Base-by-base conservation (phyloP, 176 grass and related monocot species). In the Avena atlantica region DNA sequence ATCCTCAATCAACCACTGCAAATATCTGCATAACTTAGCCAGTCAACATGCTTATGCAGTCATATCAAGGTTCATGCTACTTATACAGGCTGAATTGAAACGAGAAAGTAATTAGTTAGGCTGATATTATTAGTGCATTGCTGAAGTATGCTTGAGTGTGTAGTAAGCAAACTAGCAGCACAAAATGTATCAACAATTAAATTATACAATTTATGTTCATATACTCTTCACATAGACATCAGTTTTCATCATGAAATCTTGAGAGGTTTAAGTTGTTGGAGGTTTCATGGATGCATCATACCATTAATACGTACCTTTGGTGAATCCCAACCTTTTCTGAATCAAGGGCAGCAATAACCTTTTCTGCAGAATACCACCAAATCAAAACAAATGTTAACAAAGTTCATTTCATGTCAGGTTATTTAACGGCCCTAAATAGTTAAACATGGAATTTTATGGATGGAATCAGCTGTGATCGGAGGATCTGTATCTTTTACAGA, bases 1-100 rank as follows among this genome's bases (percentile, higher is more conserved):
- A 61, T 94, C 96, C 53, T 98, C 93, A 80, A 98, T 93, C 85
- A 98, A 87, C 97, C 97, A 98, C 77, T 98, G 97, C 82, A 98
- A 86, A 81, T 96, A 98, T 82, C 97, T 98, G 88, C 44, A 89
- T 25, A 37, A 84, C 3, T 68, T 68, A n/a, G 65, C 10, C 13
- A 23, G 6, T 81, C 77, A 73, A 84, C 5, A 31, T 83, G 25
- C 52, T 58, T 61, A 64, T 15, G 4, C 19, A 65, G 27, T 53
- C 17, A 5, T 55, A 21, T 65, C 3, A 77, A 76, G 42, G 25
- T 62, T 64, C 40, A 64, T 17, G 83, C 29, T 4, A 76, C 70
- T 48, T 84, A 23, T 49, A 51, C 42, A 74, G 17, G 24, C 29
- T 77, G 44, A 48, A 51, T 12, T 50, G 12, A 17, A 76, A 34